A percentile compares a stretch with the other conserved stretches of the same genome.
These are phyloP conservation scores for Clarireedia paspali DNA, from an alignment of 2,329 filamentous ascomycete species.

Conservation along the genomic window DNA sequence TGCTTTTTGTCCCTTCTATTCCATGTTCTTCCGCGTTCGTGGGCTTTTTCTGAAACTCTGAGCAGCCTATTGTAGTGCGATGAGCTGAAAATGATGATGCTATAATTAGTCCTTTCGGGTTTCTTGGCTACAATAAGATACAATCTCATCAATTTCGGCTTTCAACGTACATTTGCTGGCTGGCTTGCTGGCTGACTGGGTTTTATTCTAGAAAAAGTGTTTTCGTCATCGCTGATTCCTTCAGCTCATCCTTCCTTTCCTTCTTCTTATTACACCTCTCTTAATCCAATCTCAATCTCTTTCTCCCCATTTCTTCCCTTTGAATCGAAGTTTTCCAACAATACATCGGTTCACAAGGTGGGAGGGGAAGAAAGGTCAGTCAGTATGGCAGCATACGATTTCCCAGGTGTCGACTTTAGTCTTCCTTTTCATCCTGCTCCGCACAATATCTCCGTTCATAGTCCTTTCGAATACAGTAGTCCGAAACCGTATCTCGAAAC, in stretches of 20 bases:
- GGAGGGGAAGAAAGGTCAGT: background rate
- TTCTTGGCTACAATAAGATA: background rate
- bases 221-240: too few species aligned
- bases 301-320: background rate
- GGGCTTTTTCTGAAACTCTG: background rate
- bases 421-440: background rate
- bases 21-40: background rate
- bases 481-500: background rate
- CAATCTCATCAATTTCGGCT: background rate
- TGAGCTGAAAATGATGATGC: background rate
- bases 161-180: background rate
- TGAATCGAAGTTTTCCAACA: background rate
- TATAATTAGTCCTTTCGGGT: background rate
- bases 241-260: too few species aligned
- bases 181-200: too few species aligned
- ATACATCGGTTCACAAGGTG: background rate
- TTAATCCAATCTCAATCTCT: background rate
- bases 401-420: conserved; percentile 2
- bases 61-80: background rate
- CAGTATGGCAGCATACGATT: conserved; percentile 3
- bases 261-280: background rate
- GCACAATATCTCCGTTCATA: background rate
- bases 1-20: background rate
- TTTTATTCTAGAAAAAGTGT: too few species aligned
- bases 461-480: background rate